Base-by-base conservation (phyloP, 345 rosid species). In the Trapa bicornis region DNA sequence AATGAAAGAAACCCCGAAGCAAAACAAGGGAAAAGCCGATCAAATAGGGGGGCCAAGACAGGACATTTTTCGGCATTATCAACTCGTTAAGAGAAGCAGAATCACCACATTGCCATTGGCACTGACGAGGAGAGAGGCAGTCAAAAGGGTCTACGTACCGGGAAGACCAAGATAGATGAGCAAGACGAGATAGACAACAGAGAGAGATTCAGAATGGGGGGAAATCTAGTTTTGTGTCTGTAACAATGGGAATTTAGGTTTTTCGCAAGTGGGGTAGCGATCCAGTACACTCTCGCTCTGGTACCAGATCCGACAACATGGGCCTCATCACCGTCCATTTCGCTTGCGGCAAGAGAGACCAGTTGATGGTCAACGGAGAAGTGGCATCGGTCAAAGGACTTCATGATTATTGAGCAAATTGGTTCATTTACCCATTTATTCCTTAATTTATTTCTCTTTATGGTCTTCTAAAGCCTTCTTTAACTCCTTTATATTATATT, bases 161-260 rank as follows among this genome's bases (percentile, higher is more conserved):
- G 7, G 43, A 8, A 41, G 43, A 41, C 4, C 6, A 41, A 41
- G 43, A 41, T 41, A 22, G 43, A 41, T 41, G 43, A 72, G 67
- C 9, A 64, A 7, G 16, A 64, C 42, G 54, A 58, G 36, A 37
- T 17, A n/a, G 4, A 75, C 57, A 45, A 72, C 6, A 37, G 65
- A 67, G 71, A 76, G 63, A 47, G 65, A 70, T 37, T 61, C 62
- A 73, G 56, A 61, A 22, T 22, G 29, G 29, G 70, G 68, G 48
- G 13, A 7, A 70, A 68, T 52, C 53, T 69, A 67, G 43, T 41
- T 29, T 35, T 39, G 48, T 61, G 60, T 54, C 35, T 54, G 60
- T 58, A 16, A 6, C 37, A 67, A 61, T 64, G 65, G 38, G 57
- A 39, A 13, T 54, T 73, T 77, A 81, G 78, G 75, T 77, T 78